Conservation (phyloP, 495 filamentous ascomycete genomes). For the Talaromyces adpressus region DNA sequence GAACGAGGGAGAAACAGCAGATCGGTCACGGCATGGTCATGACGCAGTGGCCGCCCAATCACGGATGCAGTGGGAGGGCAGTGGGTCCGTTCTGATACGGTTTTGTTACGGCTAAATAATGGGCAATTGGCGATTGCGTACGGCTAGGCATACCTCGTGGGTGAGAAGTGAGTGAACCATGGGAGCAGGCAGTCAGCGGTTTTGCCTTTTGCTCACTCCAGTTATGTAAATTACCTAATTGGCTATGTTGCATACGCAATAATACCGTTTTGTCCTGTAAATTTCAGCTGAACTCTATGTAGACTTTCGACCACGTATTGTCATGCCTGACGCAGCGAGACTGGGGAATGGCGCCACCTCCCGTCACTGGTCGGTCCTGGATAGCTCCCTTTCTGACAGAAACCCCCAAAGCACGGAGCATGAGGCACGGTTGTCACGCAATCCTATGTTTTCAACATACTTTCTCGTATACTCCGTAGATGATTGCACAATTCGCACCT, state of each 20-base stretch:
- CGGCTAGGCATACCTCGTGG: neutral
- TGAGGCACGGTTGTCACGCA: neutral
- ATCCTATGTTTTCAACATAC: neutral
- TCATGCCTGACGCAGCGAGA: neutral
- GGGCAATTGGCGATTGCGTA: neutral
- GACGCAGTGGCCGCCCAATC: neutral
- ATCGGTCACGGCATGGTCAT: conserved; percentile 7
- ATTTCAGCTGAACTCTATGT: neutral
- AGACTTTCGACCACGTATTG: neutral
- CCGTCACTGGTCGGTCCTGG: neutral
- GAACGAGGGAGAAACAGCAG: conserved; percentile 8
- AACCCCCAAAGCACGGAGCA: neutral
- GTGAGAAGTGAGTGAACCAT: neutral
- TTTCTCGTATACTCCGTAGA: too few relatives aligned
- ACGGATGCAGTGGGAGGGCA: neutral
- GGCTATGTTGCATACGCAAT: neutral
- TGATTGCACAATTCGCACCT: neutral
- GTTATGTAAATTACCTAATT: neutral
- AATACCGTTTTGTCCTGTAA: neutral
- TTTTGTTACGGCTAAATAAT: conserved; percentile 5
- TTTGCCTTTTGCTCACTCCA: neutral
- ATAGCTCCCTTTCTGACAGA: neutral
- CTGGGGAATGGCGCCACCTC: conserved; percentile 2
- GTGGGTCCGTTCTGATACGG: conserved; percentile 7
- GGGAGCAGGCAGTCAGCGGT: neutral